Percentiles rank a stretch among this genome's conserved stretches.
These are phyloP conservation scores for Lathyrus sativus DNA, from an alignment of 306 rosid species.

Conservation along the genomic window DNA sequence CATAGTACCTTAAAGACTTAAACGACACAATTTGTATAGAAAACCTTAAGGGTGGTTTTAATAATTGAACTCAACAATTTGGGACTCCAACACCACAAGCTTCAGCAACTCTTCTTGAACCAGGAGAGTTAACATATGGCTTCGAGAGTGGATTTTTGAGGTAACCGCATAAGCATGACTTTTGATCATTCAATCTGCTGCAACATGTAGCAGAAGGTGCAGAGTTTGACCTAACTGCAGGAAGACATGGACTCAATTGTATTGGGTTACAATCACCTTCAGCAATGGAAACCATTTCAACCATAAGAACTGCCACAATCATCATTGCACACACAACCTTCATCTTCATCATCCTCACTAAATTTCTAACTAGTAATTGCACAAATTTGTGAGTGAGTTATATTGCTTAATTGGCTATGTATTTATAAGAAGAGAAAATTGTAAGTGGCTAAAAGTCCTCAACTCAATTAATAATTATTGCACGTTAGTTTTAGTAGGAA, in stretches of 20 bases:
- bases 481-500: neutral
- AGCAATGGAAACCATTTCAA: slow-evolving; percentile 25
- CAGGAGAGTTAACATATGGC: slow-evolving; percentile 49
- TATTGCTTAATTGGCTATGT: neutral
- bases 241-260: slow-evolving; percentile 46
- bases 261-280: slow-evolving; percentile 47
- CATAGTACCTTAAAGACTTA: no score
- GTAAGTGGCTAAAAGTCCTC: neutral
- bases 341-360: neutral
- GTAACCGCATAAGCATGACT: slow-evolving; percentile 65
- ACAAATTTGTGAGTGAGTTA: neutral
- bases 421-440: neutral
- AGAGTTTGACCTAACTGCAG: slow-evolving; percentile 33
- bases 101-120: slow-evolving; percentile 44
- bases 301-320: slow-evolving; percentile 35
- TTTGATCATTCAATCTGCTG: slow-evolving; percentile 51
- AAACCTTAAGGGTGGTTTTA: neutral
- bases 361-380: neutral
- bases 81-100: slow-evolving; percentile 52
- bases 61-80: slow-evolving; percentile 17
- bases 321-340: slow-evolving; percentile 33
- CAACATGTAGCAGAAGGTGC: slow-evolving; percentile 49
- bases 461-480: neutral
- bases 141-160: slow-evolving; percentile 45
- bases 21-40: neutral